A percentile compares a stretch with the other conserved stretches of the same genome.
phyloP scores from a whole-genome alignment of 345 rosid species.

The Populus alba region DNA sequence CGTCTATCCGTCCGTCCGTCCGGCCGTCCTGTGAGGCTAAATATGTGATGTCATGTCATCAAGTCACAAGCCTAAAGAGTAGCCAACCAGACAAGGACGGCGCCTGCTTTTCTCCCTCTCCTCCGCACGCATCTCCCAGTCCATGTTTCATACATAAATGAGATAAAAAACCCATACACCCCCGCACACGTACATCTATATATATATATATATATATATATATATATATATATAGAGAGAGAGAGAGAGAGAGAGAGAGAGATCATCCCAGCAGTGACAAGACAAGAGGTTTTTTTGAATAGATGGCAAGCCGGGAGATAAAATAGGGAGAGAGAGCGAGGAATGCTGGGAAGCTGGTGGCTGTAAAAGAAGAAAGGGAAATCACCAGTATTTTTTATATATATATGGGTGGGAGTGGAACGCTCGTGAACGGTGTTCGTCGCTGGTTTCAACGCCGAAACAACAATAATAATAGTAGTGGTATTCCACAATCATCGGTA shows the following conservation, averaged over 20 bases:
- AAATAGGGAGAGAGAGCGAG: not conserved
- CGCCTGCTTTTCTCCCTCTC: not conserved
- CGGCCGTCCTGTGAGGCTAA: too few species aligned
- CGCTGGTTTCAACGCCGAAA: conserved; percentile 83
- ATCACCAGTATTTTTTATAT: conserved; percentile 4
- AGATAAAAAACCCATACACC: not conserved
- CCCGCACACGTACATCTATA: too few species aligned
- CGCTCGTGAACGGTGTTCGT: conserved; percentile 79
- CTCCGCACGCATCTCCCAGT: not conserved
- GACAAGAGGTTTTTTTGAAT: too few species aligned
- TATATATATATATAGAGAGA: too few species aligned
- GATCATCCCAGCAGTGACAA: not conserved
- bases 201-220: too few species aligned
- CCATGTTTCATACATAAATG: not conserved
- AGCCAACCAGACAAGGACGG: not conserved
- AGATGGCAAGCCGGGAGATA: not conserved
- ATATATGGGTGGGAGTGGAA: conserved; percentile 62
- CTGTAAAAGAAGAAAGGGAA: not conserved
- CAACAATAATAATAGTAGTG: conserved; percentile 17
- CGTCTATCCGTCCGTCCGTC: too few species aligned
- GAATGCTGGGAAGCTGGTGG: not conserved
- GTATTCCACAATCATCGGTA: conserved; percentile 37
- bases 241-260: too few species aligned
- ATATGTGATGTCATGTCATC: not conserved
- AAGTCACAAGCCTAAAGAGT: not conserved